These are phyloP conservation scores for Spiraea crenata DNA, from an alignment of 331 rosid genomes.

Conservation along the genomic window DNA sequence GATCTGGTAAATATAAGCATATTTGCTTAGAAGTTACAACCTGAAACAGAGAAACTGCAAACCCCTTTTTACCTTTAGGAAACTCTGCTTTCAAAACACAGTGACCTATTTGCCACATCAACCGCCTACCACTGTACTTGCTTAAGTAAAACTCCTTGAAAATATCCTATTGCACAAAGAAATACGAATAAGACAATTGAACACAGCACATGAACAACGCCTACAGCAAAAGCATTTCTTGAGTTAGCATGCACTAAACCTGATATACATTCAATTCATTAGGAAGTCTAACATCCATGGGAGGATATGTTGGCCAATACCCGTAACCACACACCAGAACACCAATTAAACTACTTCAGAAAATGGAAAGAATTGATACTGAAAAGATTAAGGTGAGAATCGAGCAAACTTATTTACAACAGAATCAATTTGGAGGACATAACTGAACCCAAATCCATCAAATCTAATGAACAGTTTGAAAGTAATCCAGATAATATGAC, in stretches of 20 bases:
- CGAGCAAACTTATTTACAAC: not conserved
- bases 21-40: conserved; percentile 25
- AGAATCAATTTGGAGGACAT: not conserved
- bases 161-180: conserved; percentile 61
- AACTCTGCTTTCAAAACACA: conserved; percentile 96
- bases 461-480: not conserved
- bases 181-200: conserved; percentile 10
- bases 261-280: conserved; percentile 96
- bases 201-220: conserved; percentile 19
- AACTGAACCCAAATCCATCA: not conserved
- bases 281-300: conserved; percentile 99
- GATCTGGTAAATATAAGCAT: conserved; percentile 4
- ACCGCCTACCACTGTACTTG: conserved; percentile 94
- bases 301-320: conserved; percentile 26
- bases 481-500: not conserved
- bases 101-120: conserved; percentile 99
- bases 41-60: conserved; percentile 45
- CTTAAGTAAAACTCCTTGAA: conserved; percentile 94
- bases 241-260: conserved; percentile 42
- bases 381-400: not conserved
- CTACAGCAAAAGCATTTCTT: conserved; percentile 21
- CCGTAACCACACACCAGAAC: not conserved
- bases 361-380: conserved; percentile 6
- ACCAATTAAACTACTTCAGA: conserved; percentile 19
- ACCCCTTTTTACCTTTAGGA: conserved; percentile 92